phyloP scores from a whole-genome alignment of 306 rosid genomes.

The Cucurbita maxima region DNA sequence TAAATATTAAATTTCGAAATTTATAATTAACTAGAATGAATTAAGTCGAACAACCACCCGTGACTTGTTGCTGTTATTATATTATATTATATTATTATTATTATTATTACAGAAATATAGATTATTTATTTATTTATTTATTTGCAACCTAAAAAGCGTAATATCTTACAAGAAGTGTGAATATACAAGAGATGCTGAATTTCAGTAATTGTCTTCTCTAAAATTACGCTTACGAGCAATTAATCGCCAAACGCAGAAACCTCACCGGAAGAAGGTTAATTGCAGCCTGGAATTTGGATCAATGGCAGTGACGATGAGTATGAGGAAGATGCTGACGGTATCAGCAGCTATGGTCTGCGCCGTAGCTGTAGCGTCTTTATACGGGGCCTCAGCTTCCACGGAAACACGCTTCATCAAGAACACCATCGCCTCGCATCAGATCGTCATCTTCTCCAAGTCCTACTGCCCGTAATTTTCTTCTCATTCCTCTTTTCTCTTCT shows the following conservation, averaged over 20 bases:
- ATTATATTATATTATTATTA: too few relatives aligned
- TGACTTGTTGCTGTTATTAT: too few relatives aligned
- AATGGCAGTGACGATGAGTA: neutral
- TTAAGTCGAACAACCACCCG: too few relatives aligned
- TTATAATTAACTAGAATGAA: too few relatives aligned
- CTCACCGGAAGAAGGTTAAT: neutral
- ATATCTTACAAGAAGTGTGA: neutral
- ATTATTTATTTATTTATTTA: neutral
- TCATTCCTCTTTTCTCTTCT: neutral
- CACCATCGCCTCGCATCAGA: slow-evolving; percentile 52
- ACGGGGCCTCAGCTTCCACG: slow-evolving; percentile 14
- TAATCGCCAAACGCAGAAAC: neutral
- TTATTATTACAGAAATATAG: too few relatives aligned
- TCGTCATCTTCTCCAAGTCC: slow-evolving; percentile 87
- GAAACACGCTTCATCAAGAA: slow-evolving; percentile 47
- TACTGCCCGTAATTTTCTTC: slow-evolving; percentile 61
- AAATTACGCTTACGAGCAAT: neutral
- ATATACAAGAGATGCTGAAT: neutral
- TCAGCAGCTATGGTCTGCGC: neutral
- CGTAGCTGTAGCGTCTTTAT: slow-evolving; percentile 19
- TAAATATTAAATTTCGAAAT: too few relatives aligned
- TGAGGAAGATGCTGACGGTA: neutral
- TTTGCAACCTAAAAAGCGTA: neutral
- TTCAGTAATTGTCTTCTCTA: neutral
- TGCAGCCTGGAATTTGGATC: neutral